phyloP scores from a whole-genome alignment of 352 stramenopile genomes.

The Globisporangium recalcitrans region DNA sequence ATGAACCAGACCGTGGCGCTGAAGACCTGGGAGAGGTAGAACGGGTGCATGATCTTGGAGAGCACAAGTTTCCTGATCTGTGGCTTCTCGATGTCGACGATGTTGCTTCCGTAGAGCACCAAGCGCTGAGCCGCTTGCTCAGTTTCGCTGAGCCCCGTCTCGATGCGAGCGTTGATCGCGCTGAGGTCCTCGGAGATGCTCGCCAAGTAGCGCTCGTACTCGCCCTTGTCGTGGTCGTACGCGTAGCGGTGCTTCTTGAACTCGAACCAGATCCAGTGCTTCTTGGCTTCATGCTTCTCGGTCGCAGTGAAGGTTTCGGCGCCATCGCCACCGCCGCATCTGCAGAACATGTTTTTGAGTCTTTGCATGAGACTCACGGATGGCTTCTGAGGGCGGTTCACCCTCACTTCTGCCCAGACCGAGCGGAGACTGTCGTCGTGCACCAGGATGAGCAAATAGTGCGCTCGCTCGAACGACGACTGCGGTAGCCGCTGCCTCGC shows the following conservation, averaged over 20 bases:
- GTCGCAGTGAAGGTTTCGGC: neutral
- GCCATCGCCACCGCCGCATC: neutral
- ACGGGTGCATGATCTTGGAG: constrained; percentile 65
- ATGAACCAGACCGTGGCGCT: constrained; percentile 62
- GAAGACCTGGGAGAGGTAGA: constrained; percentile 72
- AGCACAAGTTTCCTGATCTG: constrained; percentile 36
- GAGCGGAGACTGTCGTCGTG: constrained; percentile 29
- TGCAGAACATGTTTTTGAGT: neutral
- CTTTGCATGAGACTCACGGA: neutral
- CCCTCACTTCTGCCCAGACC: constrained; percentile 32
- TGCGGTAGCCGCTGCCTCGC: constrained; percentile 25
- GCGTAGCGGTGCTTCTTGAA: constrained; percentile 67
- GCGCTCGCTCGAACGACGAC: constrained; percentile 25
- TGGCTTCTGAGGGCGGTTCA: constrained; percentile 19
- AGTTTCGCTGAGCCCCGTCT: constrained; percentile 16
- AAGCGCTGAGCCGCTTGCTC: constrained; percentile 17
- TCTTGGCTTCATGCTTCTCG: constrained; percentile 20
- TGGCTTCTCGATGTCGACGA: constrained; percentile 34
- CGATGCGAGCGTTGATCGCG: neutral
- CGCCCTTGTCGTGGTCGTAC: constrained; percentile 39
- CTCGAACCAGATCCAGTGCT: constrained; percentile 50
- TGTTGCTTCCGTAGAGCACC: constrained; percentile 40
- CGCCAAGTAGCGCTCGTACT: constrained; percentile 49
- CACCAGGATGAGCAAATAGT: constrained; percentile 42
- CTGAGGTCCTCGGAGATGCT: constrained; percentile 23